A percentile compares a stretch with the other conserved stretches of the same genome.
phyloP scores from a whole-genome alignment of 345 rosid species.

The Microcos paniculata region DNA sequence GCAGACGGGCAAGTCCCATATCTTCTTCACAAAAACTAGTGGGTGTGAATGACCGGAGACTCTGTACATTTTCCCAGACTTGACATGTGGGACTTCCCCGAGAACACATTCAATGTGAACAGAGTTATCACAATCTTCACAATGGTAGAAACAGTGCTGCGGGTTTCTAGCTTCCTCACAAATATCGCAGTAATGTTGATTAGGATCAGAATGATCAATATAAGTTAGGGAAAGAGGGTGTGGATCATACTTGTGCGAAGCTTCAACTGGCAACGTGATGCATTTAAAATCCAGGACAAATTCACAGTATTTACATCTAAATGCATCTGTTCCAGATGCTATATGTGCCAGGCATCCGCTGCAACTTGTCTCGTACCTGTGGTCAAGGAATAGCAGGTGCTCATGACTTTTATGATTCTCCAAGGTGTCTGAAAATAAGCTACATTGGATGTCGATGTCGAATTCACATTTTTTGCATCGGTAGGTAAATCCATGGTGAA shows the following conservation, averaged over 20 bases:
- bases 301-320: slow-evolving; percentile 8
- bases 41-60: neutral
- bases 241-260: neutral
- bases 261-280: neutral
- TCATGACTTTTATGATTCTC: neutral
- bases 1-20: neutral
- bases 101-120: neutral
- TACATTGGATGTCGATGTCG: slow-evolving; percentile 1
- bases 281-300: slow-evolving; percentile 9
- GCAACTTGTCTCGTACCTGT: too few species aligned
- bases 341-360: too few species aligned
- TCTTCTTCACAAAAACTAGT: neutral
- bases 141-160: slow-evolving; percentile 8
- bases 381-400: slow-evolving; percentile 3
- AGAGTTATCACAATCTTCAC: neutral
- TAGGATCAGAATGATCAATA: neutral
- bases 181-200: slow-evolving; percentile 7
- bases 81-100: neutral
- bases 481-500: slow-evolving; percentile 14
- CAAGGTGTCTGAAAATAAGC: neutral
- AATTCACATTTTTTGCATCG: neutral
- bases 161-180: slow-evolving; percentile 17
- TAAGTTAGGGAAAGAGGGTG: slow-evolving; percentile 15
- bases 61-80: neutral
- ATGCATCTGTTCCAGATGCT: neutral